Evolutionary conservation across 306 rosid species (phyloP).

Genomic region (peach (Prunus persica)): DNA sequence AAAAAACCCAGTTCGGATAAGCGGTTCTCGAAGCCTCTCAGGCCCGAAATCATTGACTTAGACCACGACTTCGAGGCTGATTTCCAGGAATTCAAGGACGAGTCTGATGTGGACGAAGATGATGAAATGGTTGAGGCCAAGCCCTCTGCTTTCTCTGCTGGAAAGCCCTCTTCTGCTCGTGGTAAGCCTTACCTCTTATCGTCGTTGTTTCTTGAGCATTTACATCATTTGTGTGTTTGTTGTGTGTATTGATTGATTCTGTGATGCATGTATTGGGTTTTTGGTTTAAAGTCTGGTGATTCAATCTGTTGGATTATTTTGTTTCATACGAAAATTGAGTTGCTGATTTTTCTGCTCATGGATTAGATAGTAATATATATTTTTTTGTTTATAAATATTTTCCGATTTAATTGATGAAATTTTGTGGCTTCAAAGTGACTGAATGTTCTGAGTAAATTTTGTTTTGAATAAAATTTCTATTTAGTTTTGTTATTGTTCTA

Average conservation of each 20-base stretch:
- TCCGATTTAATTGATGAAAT: background rate
- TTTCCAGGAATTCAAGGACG: constrained; percentile 79
- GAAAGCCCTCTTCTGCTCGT: constrained; percentile 36
- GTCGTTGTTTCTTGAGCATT: background rate
- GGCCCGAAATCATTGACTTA: constrained; percentile 33
- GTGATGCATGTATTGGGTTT: background rate
- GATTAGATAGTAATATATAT: background rate
- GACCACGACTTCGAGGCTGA: constrained; percentile 87
- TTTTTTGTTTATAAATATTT: background rate
- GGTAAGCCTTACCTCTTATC: constrained; percentile 29
- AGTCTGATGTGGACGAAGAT: constrained; percentile 65
- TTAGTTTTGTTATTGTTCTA: background rate
- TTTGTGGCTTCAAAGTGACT: background rate
- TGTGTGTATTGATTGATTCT: background rate
- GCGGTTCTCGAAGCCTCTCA: constrained; percentile 32
- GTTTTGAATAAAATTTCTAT: background rate
- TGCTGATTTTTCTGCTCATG: background rate
- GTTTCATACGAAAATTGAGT: background rate
- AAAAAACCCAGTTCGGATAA: constrained; percentile 38
- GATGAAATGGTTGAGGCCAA: constrained; percentile 50
- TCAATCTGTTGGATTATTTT: background rate
- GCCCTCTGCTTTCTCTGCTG: constrained; percentile 39
- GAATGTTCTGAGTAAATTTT: background rate
- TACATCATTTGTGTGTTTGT: background rate
- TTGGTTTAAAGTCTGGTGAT: background rate